Percentiles rank a stretch among this genome's conserved stretches.
These are phyloP conservation scores for Arthrobotrys musiformis DNA, from an alignment of 2,329 filamentous ascomycete species.

Conservation along the genomic window DNA sequence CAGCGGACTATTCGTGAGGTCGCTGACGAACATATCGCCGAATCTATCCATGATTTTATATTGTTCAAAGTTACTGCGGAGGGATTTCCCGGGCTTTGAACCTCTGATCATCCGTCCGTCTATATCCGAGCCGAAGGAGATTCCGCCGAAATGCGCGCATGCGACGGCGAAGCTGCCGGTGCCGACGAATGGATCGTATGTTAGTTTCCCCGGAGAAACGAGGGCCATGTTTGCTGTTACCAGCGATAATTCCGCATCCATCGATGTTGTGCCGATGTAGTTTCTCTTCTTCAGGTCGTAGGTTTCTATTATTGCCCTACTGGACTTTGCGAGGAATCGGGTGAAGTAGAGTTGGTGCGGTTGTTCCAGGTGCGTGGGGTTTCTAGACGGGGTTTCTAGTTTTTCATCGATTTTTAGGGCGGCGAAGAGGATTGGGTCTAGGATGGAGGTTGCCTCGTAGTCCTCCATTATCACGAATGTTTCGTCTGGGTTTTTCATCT, in stretches of 20 bases:
- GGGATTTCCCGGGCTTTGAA: constrained; percentile 65
- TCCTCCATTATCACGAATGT: constrained; percentile 86
- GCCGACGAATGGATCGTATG: constrained; percentile 95
- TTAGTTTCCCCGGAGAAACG: constrained; percentile 82
- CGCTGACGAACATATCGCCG: constrained; percentile 82
- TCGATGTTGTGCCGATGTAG: constrained; percentile 95
- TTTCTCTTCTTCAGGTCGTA: constrained; percentile 92
- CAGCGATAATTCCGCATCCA: constrained; percentile 93
- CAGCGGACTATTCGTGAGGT: constrained; percentile 87
- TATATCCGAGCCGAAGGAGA: constrained; percentile 88
- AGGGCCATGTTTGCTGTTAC: constrained; percentile 91
- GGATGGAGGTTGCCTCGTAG: constrained; percentile 67
- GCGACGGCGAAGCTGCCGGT: constrained; percentile 93
- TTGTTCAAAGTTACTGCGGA: constrained; percentile 82
- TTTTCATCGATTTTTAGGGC: constrained; percentile 43
- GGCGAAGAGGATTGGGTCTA: constrained; percentile 17
- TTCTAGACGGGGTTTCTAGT: constrained; percentile 14
- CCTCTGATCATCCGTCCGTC: constrained; percentile 90
- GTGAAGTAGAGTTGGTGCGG: constrained; percentile 68
- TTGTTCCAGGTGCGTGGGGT: constrained; percentile 47
- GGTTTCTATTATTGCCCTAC: constrained; percentile 74
- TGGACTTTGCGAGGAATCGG: constrained; percentile 74
- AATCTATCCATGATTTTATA: constrained; percentile 76
- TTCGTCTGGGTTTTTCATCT: constrained; percentile 77
- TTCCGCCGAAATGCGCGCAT: constrained; percentile 87